Percentiles rank a stretch among this genome's conserved stretches.
These are phyloP conservation scores for Colletotrichum falcatum DNA, from an alignment of 2,329 filamentous ascomycete genomes.

Conservation along the genomic window DNA sequence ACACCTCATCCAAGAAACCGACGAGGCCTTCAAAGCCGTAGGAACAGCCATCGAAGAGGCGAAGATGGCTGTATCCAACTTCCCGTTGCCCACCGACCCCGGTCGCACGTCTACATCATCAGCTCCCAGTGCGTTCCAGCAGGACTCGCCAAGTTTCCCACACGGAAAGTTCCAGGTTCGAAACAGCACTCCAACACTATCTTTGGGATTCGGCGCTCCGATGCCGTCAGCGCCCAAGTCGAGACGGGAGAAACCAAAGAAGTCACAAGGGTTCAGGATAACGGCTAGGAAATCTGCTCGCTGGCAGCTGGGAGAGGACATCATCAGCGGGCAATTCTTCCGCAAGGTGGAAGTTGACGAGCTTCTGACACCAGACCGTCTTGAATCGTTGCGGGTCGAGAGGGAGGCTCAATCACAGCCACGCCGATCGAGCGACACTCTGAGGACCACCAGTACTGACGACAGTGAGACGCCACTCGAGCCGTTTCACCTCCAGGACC, in stretches of 20 bases:
- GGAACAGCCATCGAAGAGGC: slow-evolving; percentile 56
- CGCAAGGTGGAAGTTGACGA: slow-evolving; percentile 68
- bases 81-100: not conserved
- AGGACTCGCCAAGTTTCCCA: slow-evolving; percentile 10
- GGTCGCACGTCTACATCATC: slow-evolving; percentile 5
- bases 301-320: slow-evolving; percentile 67
- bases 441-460: slow-evolving; percentile 46
- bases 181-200: slow-evolving; percentile 43
- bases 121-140: slow-evolving; percentile 40
- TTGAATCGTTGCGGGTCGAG: slow-evolving; percentile 39
- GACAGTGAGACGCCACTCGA: slow-evolving; percentile 58
- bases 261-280: slow-evolving; percentile 44
- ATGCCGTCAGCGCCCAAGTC: slow-evolving; percentile 49
- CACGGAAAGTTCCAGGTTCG: slow-evolving; percentile 43
- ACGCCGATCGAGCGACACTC: slow-evolving; percentile 47
- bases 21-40: slow-evolving; percentile 62
- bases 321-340: slow-evolving; percentile 67
- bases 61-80: slow-evolving; percentile 46
- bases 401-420: slow-evolving; percentile 50
- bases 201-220: slow-evolving; percentile 48
- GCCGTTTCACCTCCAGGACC: slow-evolving; percentile 62
- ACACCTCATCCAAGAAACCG: slow-evolving; percentile 61
- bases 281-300: slow-evolving; percentile 52
- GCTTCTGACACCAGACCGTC: slow-evolving; percentile 65
- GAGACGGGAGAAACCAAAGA: slow-evolving; percentile 58